Evolutionary conservation across 1,139 yeast genomes (phyloP).

Genomic region (Diutina rugosa): DNA sequence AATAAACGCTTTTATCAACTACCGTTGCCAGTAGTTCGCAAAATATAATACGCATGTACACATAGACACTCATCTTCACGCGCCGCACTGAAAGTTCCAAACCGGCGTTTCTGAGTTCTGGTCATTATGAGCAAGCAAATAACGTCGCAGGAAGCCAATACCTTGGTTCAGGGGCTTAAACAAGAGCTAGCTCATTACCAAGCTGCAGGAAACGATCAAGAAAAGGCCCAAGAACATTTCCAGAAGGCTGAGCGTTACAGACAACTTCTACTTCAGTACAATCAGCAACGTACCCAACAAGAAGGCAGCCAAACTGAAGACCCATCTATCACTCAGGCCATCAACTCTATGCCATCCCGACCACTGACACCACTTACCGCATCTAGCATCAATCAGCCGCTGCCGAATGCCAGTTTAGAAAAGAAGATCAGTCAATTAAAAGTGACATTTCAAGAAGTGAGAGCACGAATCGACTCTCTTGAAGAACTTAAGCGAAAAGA

Average conservation of each 20-base stretch:
- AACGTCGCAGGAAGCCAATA: neutral
- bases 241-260: neutral
- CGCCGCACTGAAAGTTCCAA: neutral
- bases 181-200: neutral
- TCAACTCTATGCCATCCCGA: neutral
- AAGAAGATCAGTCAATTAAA: neutral
- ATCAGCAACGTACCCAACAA: neutral
- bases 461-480: neutral
- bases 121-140: neutral
- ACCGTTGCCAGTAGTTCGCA: too few species aligned
- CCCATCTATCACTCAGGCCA: neutral
- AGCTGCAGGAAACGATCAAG: neutral
- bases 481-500: neutral
- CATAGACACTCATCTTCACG: neutral
- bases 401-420: neutral
- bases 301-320: neutral
- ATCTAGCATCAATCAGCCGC: neutral
- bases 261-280: neutral
- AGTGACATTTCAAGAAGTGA: neutral
- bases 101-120: neutral
- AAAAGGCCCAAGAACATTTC: neutral
- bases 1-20: too few species aligned
- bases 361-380: neutral
- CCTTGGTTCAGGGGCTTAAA: slow-evolving; percentile 1
- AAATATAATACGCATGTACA: too few species aligned